phyloP scores from a whole-genome alignment of 1,139 yeast species.

The Blastobotrys petasosporus region DNA sequence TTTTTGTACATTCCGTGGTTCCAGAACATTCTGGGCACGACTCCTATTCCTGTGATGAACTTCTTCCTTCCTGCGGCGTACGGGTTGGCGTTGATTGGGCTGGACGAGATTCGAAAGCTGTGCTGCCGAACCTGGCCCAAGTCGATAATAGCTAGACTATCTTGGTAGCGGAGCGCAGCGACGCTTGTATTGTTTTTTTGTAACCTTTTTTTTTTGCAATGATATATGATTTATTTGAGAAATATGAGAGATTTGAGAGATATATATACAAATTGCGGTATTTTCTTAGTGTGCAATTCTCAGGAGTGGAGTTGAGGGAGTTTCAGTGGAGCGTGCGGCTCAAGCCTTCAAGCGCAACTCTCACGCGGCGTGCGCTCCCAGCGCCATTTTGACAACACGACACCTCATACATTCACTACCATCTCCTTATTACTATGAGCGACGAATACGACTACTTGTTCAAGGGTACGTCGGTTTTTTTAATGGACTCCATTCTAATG shows the following conservation, averaged over 20 bases:
- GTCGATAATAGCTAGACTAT: conserved; percentile 16
- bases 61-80: conserved; percentile 44
- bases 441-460: conserved; percentile 93
- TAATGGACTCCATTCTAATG: neutral
- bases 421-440: conserved; percentile 26
- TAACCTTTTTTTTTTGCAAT: no score
- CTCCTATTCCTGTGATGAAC: conserved; percentile 43
- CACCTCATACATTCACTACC: neutral
- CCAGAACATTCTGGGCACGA: conserved; percentile 38
- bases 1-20: conserved; percentile 44
- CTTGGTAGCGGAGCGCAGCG: conserved; percentile 19
- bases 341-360: no score
- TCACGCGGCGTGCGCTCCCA: no score
- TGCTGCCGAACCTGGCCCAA: conserved; percentile 28
- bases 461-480: conserved; percentile 64
- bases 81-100: conserved; percentile 37
- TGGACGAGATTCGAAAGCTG: conserved; percentile 44
- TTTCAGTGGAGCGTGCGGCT: no score
- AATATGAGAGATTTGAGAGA: no score
- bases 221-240: no score
- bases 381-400: no score
- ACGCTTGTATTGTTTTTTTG: no score
- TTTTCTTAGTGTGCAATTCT: no score
- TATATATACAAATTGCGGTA: no score
- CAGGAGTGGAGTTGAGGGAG: no score